Evolutionary conservation across 1,139 yeast genomes (phyloP), one percentile per base, ranked within the genome.

Genomic region (Yarrowia galli): DNA sequence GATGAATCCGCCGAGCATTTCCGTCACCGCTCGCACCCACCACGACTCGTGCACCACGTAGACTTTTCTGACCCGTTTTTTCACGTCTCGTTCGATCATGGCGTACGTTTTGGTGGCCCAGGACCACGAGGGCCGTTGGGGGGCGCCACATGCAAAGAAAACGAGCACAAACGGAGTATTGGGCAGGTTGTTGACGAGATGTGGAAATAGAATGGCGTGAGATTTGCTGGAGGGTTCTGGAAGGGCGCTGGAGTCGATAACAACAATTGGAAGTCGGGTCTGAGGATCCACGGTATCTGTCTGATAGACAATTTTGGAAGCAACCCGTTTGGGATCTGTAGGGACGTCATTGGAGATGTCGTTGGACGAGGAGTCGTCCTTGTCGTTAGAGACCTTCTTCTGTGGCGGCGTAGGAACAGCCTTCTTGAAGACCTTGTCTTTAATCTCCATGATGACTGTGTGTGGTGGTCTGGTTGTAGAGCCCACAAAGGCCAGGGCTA

Each of bases 41-140:
- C 97, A 92, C 67, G 91, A 89, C 74, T 93, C 98, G 77, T 95
- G 98, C 5, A 95, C 97, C 49, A 93, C 84, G 72, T 89, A 89
- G 3, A 92, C 81, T 73, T 87, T 88, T 67, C 81, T 80, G 67
- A 92, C 79, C 68, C 85, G 81, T 69, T 85, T 84, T 69, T 85
- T 84, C 67, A 84, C 81, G 16, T 83, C 83, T 22, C 83, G 82
- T n/a, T 93, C 87, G 60, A 95, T 83, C 72, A 84, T 79, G 71
- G 89, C 85, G 73, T 91, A 85, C 70, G 93, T 87, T 74, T 87
- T 89, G 60, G 93, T 81, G 54, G 93, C 91, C 86, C 93, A 89
- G 10, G 89, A 82, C 95, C 97, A 89, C 67, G 86, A 78, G 16
- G 78, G 82, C 67, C 79, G 75, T 53, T 80, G 78, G 5, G 83